These are phyloP conservation scores for Dalbergia cochinchinensis DNA, from an alignment of 306 rosid genomes.

Conservation along the genomic window DNA sequence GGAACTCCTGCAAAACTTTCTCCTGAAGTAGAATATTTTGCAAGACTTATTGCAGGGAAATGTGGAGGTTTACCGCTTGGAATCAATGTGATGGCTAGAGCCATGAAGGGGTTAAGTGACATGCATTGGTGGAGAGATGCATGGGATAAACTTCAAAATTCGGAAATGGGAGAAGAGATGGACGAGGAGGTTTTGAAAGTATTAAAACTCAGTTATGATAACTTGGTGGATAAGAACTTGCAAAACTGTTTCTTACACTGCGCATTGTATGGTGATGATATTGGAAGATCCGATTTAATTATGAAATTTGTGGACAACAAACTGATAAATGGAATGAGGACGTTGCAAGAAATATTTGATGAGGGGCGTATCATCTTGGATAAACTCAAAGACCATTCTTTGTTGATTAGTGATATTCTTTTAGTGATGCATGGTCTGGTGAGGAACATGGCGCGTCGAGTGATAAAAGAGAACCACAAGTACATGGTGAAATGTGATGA, in stretches of 20 bases:
- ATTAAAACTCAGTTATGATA: slow-evolving; percentile 39
- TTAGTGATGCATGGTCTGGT: not conserved
- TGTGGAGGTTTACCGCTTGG: slow-evolving; percentile 13
- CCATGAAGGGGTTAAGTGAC: not conserved
- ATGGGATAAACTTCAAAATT: not conserved
- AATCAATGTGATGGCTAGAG: not conserved
- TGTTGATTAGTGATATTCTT: not conserved
- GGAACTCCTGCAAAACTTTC: not conserved
- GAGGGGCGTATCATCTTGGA: not conserved
- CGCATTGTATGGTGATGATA: slow-evolving; percentile 7
- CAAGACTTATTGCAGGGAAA: not conserved
- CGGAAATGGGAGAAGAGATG: slow-evolving; percentile 28
- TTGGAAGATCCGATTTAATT: too few species aligned
- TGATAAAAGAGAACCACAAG: not conserved
- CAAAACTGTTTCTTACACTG: slow-evolving; percentile 32
- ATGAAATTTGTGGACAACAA: slow-evolving; percentile 2
- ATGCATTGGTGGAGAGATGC: not conserved
- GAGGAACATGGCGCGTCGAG: slow-evolving; percentile 3
- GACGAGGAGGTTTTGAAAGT: slow-evolving; percentile 27
- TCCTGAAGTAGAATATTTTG: not conserved
- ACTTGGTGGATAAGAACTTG: not conserved
- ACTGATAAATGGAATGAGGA: not conserved
- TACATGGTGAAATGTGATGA: not conserved
- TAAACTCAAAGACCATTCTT: not conserved
- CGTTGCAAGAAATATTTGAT: not conserved